Conservation (phyloP, 176 grass and related monocot genomes). For the Juncus effusus region DNA sequence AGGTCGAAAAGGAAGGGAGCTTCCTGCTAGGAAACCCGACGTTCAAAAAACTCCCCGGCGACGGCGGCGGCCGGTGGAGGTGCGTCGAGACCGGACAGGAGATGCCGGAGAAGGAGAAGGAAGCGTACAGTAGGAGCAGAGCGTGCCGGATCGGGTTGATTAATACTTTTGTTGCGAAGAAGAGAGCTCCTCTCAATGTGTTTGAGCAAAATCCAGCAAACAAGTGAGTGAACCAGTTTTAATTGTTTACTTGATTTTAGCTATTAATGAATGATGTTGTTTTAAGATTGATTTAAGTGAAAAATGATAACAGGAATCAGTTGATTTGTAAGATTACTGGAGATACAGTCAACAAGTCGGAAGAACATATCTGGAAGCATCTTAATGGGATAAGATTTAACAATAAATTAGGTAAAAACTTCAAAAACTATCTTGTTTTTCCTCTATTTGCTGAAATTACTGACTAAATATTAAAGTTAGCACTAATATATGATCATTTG, state of each 20-base stretch:
- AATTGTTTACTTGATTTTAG: not conserved
- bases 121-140: slow-evolving; percentile 51
- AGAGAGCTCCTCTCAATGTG: slow-evolving; percentile 67
- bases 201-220: slow-evolving; percentile 73
- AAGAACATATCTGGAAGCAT: slow-evolving; percentile 98
- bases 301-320: slow-evolving; percentile 43
- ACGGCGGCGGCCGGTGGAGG: slow-evolving; percentile 50
- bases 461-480: slow-evolving; percentile 15
- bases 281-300: slow-evolving; percentile 13
- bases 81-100: slow-evolving; percentile 87
- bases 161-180: slow-evolving; percentile 51
- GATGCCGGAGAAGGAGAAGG: slow-evolving; percentile 75
- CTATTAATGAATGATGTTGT: not conserved
- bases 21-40: slow-evolving; percentile 73
- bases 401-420: slow-evolving; percentile 68
- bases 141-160: slow-evolving; percentile 81
- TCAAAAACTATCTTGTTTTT: not conserved
- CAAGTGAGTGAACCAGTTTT: slow-evolving; percentile 44
- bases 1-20: slow-evolving; percentile 61
- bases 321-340: slow-evolving; percentile 82
- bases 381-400: slow-evolving; percentile 81
- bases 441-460: not conserved
- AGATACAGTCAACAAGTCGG: slow-evolving; percentile 62
- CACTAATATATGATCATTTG: not conserved
- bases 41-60: slow-evolving; percentile 45